phyloP scores from a whole-genome alignment of 768 basidiomycete species.

The Tricholoma saponaceum region DNA sequence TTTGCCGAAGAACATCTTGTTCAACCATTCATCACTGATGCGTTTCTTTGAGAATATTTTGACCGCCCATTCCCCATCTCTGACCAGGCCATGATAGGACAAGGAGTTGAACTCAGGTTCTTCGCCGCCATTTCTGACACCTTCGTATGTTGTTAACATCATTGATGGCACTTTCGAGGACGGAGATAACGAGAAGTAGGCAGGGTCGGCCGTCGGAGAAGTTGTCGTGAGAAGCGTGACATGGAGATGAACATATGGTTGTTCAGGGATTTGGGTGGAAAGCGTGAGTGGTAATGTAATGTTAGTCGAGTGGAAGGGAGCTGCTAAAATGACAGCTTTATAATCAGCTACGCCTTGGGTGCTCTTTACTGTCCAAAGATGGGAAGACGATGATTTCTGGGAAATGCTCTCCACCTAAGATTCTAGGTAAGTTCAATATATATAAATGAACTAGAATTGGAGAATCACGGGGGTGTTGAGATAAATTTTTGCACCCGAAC shows the following conservation, averaged over 20 bases:
- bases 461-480: conserved; percentile 62
- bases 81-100: conserved; percentile 67
- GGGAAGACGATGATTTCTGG: conserved; percentile 35
- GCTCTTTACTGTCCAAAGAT: conserved; percentile 52
- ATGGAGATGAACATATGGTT: conserved; percentile 81
- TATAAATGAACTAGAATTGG: neutral
- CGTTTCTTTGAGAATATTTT: conserved; percentile 80
- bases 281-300: conserved; percentile 50
- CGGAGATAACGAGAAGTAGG: conserved; percentile 61
- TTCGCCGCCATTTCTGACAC: conserved; percentile 47
- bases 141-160: conserved; percentile 70
- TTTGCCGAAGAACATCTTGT: conserved; percentile 55
- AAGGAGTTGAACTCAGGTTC: conserved; percentile 85
- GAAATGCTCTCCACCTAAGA: conserved; percentile 51
- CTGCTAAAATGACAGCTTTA: conserved; percentile 78
- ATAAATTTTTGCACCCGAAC: conserved; percentile 63
- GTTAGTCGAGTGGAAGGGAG: conserved; percentile 72
- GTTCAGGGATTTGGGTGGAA: conserved; percentile 51
- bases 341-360: conserved; percentile 47
- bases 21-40: conserved; percentile 68
- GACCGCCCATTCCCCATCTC: conserved; percentile 63
- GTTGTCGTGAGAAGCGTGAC: conserved; percentile 89
- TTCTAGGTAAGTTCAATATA: neutral
- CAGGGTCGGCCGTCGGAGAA: conserved; percentile 50
- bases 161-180: conserved; percentile 48